Evolutionary conservation across 1,284 basidiomycete genomes (phyloP).

Genomic region (Omphalotus olearius): DNA sequence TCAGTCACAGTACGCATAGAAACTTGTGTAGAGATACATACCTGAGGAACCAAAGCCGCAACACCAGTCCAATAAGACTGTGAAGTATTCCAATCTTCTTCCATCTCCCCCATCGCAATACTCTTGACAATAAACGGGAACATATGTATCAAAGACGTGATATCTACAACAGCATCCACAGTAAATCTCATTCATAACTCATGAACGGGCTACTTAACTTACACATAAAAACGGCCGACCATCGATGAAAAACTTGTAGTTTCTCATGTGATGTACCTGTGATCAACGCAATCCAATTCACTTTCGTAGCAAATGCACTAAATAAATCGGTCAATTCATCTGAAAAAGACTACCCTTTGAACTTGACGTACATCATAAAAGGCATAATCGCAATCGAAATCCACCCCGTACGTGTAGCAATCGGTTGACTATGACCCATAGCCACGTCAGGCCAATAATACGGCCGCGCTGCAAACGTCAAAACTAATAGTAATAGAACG

Average conservation of each 20-base stretch:
- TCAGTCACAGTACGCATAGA: background rate
- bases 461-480: constrained; percentile 27
- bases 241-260: constrained; percentile 40
- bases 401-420: constrained; percentile 33
- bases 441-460: constrained; percentile 31
- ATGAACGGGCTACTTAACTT: too few relatives aligned
- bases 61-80: constrained; percentile 33
- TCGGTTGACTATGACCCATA: constrained; percentile 33
- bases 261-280: constrained; percentile 41
- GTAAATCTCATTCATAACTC: background rate
- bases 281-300: constrained; percentile 33
- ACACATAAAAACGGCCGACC: constrained; percentile 34
- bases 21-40: constrained; percentile 6
- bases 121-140: constrained; percentile 29
- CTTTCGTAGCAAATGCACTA: constrained; percentile 35
- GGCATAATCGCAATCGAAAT: constrained; percentile 31
- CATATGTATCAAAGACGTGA: constrained; percentile 33
- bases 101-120: constrained; percentile 22
- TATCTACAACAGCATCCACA: constrained; percentile 18
- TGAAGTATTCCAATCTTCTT: constrained; percentile 16
- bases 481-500: constrained; percentile 20
- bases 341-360: background rate
- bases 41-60: constrained; percentile 33
- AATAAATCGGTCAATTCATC: background rate
- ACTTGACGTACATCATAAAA: constrained; percentile 27